Evolutionary conservation across 2,329 filamentous ascomycete species (phyloP), one percentile per base, ranked within the genome.

Genomic region (Venturia carpophila): DNA sequence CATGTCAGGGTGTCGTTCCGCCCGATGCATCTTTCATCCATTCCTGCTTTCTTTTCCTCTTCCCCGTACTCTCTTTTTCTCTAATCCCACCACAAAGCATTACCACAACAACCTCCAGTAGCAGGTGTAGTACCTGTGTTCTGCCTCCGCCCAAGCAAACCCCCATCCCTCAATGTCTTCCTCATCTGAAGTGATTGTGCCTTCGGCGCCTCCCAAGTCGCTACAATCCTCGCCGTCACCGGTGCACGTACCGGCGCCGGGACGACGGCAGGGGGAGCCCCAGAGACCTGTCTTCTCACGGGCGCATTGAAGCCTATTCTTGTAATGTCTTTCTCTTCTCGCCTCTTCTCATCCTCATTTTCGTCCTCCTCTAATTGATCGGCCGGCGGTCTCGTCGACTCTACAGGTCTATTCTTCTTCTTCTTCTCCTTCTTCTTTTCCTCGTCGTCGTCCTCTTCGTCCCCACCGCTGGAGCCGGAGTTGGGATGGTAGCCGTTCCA

Each of bases 61-160:
- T 34, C 30, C 30, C 6, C 30, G 6, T 42, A 42, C 17, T 3
- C 17, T n/a, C 3, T 5, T n/a, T 7, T 45, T n/a, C 43, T 21
- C 47, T 52, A 64, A 64, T 64, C 63, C 55, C 37, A 64, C 63
- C 63, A 64, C 19, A 64, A 43, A n/a, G 49, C 63, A 64, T 64
- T 64, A 45, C 43, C 64, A 39, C 64, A 62, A 49, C 64, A 62
- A 13, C 64, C 64, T 1, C 64, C 58, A 21, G 15, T n/a, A 39
- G 58, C 58, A 11, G 58, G 55, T 11, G 34, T 17, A 21, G 7
- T 21, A 27, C 17, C 39, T 21, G 63, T 41, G 24, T 34, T 37
- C 45, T 58, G 62, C 34, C 62, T 42, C 62, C 21, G 24, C 9
- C 24, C n/a, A 27, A 49, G n/a, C 11, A 30, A 19, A 5, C 49